phyloP scores from a whole-genome alignment of 129 eudicot species.

The Silybum marianum region DNA sequence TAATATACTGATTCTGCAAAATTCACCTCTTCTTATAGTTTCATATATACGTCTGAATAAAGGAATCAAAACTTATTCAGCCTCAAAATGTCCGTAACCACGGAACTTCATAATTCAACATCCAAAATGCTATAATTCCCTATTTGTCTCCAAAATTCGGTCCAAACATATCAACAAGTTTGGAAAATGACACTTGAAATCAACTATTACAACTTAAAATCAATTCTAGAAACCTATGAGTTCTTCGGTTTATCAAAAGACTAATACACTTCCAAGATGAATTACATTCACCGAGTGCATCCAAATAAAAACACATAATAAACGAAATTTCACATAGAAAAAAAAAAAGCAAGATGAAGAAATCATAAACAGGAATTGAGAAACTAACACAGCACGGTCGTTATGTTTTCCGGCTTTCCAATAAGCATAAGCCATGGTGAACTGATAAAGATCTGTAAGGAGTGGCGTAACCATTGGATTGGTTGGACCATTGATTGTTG shows the following conservation, averaged over 20 bases:
- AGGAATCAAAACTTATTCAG: conserved; percentile 7
- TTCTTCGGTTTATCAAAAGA: not conserved
- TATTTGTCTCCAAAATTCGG: not conserved
- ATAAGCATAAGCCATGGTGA: conserved; percentile 98
- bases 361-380: not conserved
- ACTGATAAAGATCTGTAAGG: conserved; percentile 92
- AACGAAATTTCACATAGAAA: not conserved
- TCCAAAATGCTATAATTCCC: conserved; percentile 7
- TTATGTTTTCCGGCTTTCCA: conserved; percentile 98
- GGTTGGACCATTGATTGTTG: conserved; percentile 72
- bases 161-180: not conserved
- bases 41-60: not conserved
- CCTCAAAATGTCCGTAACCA: not conserved
- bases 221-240: not conserved
- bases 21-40: not conserved
- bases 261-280: not conserved
- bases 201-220: not conserved
- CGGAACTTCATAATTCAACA: conserved; percentile 5
- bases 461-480: conserved; percentile 98
- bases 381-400: conserved; percentile 89
- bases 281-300: not conserved
- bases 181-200: conserved; percentile 4
- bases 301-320: not conserved
- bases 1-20: not conserved
- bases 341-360: not conserved